Percentiles rank a stretch among this genome's conserved stretches.
phyloP scores from a whole-genome alignment of 2,329 filamentous ascomycete genomes.

The Beauveria sp. region DNA sequence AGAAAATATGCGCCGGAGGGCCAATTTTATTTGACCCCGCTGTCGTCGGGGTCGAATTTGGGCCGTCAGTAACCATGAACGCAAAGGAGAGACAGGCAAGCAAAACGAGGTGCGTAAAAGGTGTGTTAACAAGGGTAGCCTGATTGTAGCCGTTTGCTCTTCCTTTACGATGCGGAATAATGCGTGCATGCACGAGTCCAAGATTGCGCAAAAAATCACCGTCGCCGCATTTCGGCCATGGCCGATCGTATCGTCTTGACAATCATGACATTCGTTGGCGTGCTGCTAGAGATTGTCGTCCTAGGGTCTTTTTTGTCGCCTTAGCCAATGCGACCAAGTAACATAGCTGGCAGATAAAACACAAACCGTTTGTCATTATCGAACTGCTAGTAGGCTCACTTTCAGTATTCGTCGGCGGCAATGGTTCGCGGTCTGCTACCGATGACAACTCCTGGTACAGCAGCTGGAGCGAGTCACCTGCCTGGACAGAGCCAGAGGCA shows the following conservation, averaged over 20 bases:
- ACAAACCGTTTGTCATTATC: background rate
- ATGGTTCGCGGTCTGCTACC: conserved; percentile 1
- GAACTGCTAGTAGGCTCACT: background rate
- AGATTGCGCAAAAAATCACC: background rate
- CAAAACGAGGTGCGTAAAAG: too few relatives aligned
- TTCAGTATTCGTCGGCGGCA: background rate
- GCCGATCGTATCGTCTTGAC: conserved; percentile 24
- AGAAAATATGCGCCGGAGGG: background rate
- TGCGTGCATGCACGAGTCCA: background rate
- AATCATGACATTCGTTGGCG: conserved; percentile 24
- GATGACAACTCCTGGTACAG: conserved; percentile 7
- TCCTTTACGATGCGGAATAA: background rate
- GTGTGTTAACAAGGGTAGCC: too few relatives aligned
- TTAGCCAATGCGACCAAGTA: background rate
- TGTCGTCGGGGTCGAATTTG: background rate
- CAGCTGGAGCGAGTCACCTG: background rate
- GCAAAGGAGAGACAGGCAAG: too few relatives aligned
- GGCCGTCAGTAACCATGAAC: background rate
- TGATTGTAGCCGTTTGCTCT: too few relatives aligned
- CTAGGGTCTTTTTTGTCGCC: background rate
- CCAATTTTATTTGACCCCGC: background rate
- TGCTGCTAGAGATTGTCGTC: background rate
- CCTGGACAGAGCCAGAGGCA: background rate
- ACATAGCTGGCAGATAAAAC: background rate
- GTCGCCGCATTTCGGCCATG: conserved; percentile 19